phyloP scores from a whole-genome alignment of 2,329 filamentous ascomycete species.

The Aureobasidium uvarum region DNA sequence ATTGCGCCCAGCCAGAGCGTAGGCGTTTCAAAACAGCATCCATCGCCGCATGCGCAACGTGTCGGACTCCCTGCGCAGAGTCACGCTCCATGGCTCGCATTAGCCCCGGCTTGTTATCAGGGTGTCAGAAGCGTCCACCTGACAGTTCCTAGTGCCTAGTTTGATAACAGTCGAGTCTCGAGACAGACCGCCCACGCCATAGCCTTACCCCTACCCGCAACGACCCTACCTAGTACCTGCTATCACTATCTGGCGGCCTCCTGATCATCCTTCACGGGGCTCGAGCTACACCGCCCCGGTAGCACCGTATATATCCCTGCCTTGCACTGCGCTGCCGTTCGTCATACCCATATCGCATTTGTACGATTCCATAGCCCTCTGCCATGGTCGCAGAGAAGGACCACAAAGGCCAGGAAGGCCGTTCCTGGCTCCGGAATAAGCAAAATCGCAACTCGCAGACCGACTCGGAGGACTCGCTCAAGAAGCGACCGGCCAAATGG shows the following conservation, averaged over 20 bases:
- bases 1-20: conserved; percentile 8
- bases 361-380: neutral
- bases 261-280: conserved; percentile 11
- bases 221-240: neutral
- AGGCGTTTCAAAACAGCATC: conserved; percentile 23
- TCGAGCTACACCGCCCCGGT: conserved; percentile 13
- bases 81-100: conserved; percentile 17
- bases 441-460: conserved; percentile 49
- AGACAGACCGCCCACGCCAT: conserved; percentile 21
- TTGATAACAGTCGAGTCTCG: conserved; percentile 17
- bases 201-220: neutral
- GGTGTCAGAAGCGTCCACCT: conserved; percentile 19
- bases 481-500: conserved; percentile 44
- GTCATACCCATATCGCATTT: neutral
- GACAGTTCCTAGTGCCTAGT: conserved; percentile 20
- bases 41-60: neutral
- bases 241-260: conserved; percentile 1
- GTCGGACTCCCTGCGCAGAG: conserved; percentile 5
- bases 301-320: neutral
- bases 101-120: conserved; percentile 14
- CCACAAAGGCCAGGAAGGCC: neutral
- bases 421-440: conserved; percentile 48
- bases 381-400: conserved; percentile 22
- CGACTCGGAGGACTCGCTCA: conserved; percentile 26
- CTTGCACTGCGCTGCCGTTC: neutral